Percentiles rank a stretch among this genome's conserved stretches.
These are phyloP conservation scores for Meredithiella fracta DNA, from an alignment of 2,329 filamentous ascomycete species.

Conservation along the genomic window DNA sequence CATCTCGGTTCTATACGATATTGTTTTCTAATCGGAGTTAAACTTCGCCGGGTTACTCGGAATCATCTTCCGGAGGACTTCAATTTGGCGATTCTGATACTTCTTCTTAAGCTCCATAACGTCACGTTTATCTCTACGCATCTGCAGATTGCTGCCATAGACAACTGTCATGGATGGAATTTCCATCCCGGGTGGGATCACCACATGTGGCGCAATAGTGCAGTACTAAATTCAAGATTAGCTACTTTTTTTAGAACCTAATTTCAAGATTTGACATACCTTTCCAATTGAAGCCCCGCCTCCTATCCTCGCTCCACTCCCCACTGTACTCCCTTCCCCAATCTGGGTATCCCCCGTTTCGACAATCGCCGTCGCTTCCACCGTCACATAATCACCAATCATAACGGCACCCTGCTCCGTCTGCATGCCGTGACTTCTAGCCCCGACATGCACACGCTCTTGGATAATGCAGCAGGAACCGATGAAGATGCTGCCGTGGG, in stretches of 20 bases:
- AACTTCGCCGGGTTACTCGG: conserved; percentile 42
- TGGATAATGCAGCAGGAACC: conserved; percentile 69
- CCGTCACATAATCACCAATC: conserved; percentile 42
- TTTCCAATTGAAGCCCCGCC: conserved; percentile 45
- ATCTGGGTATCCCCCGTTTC: conserved; percentile 46
- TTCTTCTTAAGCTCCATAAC: conserved; percentile 46
- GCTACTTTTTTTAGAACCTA: background rate
- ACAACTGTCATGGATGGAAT: conserved; percentile 54
- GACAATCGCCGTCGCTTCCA: conserved; percentile 44
- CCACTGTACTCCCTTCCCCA: conserved; percentile 42
- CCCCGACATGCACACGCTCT: conserved; percentile 47
- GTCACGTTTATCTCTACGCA: conserved; percentile 41
- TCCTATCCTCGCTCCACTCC: conserved; percentile 43
- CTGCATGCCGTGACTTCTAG: conserved; percentile 17
- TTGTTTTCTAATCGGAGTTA: background rate
- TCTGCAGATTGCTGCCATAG: conserved; percentile 42
- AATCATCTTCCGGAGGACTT: conserved; percentile 50
- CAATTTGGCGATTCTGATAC: conserved; percentile 49
- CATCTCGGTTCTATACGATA: background rate
- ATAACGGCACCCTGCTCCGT: conserved; percentile 33
- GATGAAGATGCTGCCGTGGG: conserved; percentile 60
- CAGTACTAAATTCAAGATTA: conserved; percentile 36
- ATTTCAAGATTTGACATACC: conserved; percentile 24
- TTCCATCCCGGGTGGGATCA: conserved; percentile 38
- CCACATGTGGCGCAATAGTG: conserved; percentile 49